Percentiles rank a stretch among this genome's conserved stretches.
Conservation (phyloP, 352 stramenopile genomes). For the Hyaloperonospora brassicae region DNA sequence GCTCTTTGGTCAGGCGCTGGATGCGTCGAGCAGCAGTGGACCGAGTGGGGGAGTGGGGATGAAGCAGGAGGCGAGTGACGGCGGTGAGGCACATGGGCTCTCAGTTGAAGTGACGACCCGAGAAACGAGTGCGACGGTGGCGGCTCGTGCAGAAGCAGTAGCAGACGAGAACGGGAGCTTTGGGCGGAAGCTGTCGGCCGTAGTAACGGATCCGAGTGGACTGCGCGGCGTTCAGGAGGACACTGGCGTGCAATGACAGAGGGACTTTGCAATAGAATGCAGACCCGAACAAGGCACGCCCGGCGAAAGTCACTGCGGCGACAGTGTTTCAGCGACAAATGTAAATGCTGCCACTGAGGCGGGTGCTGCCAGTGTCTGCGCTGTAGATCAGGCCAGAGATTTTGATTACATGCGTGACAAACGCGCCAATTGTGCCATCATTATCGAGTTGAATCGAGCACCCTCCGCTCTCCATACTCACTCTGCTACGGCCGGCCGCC, state of each 20-base stretch:
- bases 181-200: too few species aligned
- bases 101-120: slow-evolving; percentile 21
- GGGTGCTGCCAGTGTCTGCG: too few species aligned
- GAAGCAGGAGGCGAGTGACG: slow-evolving; percentile 3
- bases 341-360: too few species aligned
- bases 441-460: neutral
- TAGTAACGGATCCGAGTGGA: neutral
- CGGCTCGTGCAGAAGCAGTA: neutral
- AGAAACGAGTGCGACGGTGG: neutral
- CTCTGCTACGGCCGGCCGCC: slow-evolving; percentile 1
- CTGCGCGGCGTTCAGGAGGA: neutral
- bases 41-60: slow-evolving; percentile 9
- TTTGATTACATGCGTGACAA: too few species aligned
- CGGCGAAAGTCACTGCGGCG: too few species aligned
- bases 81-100: slow-evolving; percentile 8
- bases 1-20: slow-evolving; percentile 27
- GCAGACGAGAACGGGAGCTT: neutral
- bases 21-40: slow-evolving; percentile 14
- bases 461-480: neutral
- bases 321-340: too few species aligned
- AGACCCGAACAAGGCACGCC: too few species aligned
- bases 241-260: neutral
- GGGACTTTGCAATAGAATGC: too few species aligned
- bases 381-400: too few species aligned
- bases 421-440: neutral